Base-by-base conservation (phyloP, 2,329 filamentous ascomycete genomes). In the Keithomyces neogunnii region DNA sequence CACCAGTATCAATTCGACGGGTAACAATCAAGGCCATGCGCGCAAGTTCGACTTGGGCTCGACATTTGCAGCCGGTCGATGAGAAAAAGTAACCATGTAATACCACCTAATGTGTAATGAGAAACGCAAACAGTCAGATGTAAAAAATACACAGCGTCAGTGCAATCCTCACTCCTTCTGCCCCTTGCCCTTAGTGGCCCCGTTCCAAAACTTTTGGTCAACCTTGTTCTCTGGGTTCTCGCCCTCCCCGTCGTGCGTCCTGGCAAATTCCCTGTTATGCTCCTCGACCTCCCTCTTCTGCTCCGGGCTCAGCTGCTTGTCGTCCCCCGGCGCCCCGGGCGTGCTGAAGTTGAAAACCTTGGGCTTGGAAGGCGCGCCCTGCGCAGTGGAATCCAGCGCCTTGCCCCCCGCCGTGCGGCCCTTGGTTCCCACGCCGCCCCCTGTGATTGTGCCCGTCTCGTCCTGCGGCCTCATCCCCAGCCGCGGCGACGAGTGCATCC, bases 211-310 rank as follows among this genome's bases (percentile, higher is more conserved):
- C 19, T 71, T 74, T 62, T 76, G 75, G 53, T 79, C 68, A 2
- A 82, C 78, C 66, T 76, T 76, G 52, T 81, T 76, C 1, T 68
- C 63, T 1, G 60, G 66, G 0, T 74, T 73, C 3, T 56, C 44
- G 5, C 65, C 58, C 0, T 73, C 70, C 10, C 64, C 69, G 52
- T 78, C 80, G 58, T 82, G 74, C 55, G 73, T 74, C 57, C 72
- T 60, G 46, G 76, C 76, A 62, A 84, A 83, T 1, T 83, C 77
- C 56, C 55, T 56, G 53, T 84, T 84, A 60, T 84, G 81, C 64
- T 71, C 62, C 49, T 81, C 73, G 13, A 83, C 80, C 64, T 83
- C 79, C 43, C 67, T 67, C 62, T 75, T 70, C 65, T 81, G 76
- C 61, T 77, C 76, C 52, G 74, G 65, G 28, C 67, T 75, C 54